Base-by-base conservation (phyloP, 1,284 basidiomycete genomes). In the Lentinus polychrous region DNA sequence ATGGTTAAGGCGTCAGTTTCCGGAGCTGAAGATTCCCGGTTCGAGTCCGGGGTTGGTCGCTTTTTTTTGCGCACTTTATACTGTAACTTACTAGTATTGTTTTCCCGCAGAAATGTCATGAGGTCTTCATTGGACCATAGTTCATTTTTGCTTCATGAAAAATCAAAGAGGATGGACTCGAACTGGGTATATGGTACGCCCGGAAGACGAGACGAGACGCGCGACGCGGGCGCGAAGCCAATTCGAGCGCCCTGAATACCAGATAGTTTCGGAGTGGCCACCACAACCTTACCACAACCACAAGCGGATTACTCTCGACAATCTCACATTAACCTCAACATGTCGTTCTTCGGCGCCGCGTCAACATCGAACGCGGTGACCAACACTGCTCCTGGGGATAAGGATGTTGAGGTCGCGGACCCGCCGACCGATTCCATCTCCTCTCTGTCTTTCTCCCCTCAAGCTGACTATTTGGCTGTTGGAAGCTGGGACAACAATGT, bases 401-500 rank as follows among this genome's bases (percentile, higher is more conserved):
- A 83, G 63, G 90, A 92, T 63, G 72, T 91, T 45, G 87, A 92
- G 66, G 79, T 93, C 27, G 63, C 71, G 0, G 76, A 86, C 51
- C 84, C 84, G 1, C 87, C 88, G 0, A 66, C 74, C 18, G 87
- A 91, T 65, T 86, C 84, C 11, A 81, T 90, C 43, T 87, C 85
- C 3, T 79, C 78, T 22, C 59, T 91, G 41, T 66, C 78, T 2
- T 91, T 89, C 66, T 83, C 79, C 1, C 66, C 71, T 20, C 71
- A 72, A 47, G 80, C 79, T 8, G 83, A 89, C 58, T 83, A 82
- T 54, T 72, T 91, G 14, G 85, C 87, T 2, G 86, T 86, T 11
- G 84, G 76, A 22, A 83, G 81, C 54, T 91, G 87, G 86, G 83
- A 87, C 60, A 86, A 85, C 61, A 82, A 83, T 66, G 86, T 88